A percentile compares a stretch with the other conserved stretches of the same genome.
These are phyloP conservation scores for Colletotrichum acutatum DNA, from an alignment of 2,329 filamentous ascomycete genomes.

Conservation along the genomic window DNA sequence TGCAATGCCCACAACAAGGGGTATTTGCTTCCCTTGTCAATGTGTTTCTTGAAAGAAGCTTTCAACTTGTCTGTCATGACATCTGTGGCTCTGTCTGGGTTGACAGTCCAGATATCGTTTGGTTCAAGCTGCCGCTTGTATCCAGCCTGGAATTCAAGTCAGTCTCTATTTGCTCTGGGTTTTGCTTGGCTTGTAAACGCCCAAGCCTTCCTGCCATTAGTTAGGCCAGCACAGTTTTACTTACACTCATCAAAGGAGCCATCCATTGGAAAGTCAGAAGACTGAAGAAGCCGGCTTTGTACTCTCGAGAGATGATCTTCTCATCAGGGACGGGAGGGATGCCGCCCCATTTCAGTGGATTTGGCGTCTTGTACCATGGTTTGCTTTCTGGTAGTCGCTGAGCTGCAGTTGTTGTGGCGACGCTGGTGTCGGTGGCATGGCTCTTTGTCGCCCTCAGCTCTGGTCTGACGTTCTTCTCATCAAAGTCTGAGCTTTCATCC, in stretches of 20 bases:
- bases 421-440: constrained; percentile 64
- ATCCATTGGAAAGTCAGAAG: constrained; percentile 90
- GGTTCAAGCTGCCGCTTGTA: constrained; percentile 86
- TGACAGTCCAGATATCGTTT: constrained; percentile 90
- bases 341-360: constrained; percentile 70
- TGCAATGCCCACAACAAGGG: constrained; percentile 84
- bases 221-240: constrained; percentile 41
- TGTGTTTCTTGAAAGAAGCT: constrained; percentile 75
- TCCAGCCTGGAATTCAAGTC: constrained; percentile 66
- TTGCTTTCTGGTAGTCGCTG: constrained; percentile 50
- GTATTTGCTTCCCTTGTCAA: constrained; percentile 74
- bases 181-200: background rate
- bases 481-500: background rate
- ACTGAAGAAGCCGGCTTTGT: constrained; percentile 80
- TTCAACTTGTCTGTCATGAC: constrained; percentile 74
- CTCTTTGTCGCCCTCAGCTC: constrained; percentile 58
- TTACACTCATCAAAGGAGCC: constrained; percentile 82
- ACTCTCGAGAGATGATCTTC: constrained; percentile 71
- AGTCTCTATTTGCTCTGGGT: background rate
- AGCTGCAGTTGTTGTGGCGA: constrained; percentile 53
- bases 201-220: background rate
- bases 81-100: constrained; percentile 80
- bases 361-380: constrained; percentile 72
- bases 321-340: constrained; percentile 66
- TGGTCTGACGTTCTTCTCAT: constrained; percentile 27